Conservation (phyloP, 108 stramenopile species). For the Skeletonema costatum region DNA sequence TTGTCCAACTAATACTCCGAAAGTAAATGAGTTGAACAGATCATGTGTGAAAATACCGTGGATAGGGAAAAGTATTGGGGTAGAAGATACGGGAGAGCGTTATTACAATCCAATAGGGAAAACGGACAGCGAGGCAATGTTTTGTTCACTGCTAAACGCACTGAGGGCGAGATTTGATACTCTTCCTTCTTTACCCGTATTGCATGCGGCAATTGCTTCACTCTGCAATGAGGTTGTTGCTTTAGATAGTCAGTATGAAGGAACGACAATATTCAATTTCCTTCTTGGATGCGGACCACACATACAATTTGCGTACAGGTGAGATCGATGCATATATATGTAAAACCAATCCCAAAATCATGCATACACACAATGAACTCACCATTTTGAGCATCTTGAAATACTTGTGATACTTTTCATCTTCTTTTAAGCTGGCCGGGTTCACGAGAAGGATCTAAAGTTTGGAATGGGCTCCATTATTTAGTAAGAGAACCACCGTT, state of each 20-base stretch:
- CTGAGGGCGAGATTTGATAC: conserved; percentile 66
- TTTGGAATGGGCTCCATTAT: conserved; percentile 89
- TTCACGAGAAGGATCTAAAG: conserved; percentile 61
- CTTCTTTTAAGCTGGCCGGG: conserved; percentile 83
- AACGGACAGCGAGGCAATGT: conserved; percentile 84
- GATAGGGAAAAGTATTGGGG: conserved; percentile 37
- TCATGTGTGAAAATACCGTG: conserved; percentile 25
- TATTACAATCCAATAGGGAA: conserved; percentile 77
- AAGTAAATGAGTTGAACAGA: conserved; percentile 3
- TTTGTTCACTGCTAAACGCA: conserved; percentile 81
- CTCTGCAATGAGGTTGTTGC: conserved; percentile 67
- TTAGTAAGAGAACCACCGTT: conserved; percentile 68
- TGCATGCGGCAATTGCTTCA: conserved; percentile 59
- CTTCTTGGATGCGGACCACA: conserved; percentile 68
- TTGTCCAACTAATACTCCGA: conserved; percentile 15
- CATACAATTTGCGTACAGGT: conserved; percentile 50
- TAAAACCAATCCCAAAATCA: too few species aligned
- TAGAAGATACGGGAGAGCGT: conserved; percentile 9
- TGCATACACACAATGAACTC: background rate
- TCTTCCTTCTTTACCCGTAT: conserved; percentile 68
- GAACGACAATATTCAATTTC: conserved; percentile 83
- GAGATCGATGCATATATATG: too few species aligned
- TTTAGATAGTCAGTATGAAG: conserved; percentile 21
- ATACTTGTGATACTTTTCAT: conserved; percentile 71
- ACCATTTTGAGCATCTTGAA: conserved; percentile 67